Evolutionary conservation across 148 eudicot genomes (phyloP), one percentile per base, ranked within the genome.

Genomic region (Suaeda aralocaspica): DNA sequence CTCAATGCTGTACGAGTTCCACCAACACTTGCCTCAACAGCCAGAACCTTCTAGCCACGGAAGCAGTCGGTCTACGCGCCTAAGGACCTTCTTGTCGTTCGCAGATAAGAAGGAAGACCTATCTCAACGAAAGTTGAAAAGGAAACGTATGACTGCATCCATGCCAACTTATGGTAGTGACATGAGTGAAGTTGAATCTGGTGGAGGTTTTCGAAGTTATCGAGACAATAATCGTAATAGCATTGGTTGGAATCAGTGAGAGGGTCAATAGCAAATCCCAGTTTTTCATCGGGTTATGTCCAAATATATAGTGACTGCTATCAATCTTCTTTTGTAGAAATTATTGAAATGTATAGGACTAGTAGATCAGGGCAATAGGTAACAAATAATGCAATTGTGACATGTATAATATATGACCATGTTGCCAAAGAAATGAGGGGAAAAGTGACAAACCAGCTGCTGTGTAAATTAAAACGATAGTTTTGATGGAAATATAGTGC

Each of bases 91-190:
- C 75, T 68, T 66, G 64, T 75, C 84, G 25, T 84, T 45, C 60
- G 71, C 69, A 67, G 74, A 83, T 68, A 76, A 79, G 77, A 83
- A 83, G 76, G 82, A 80, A 66, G 81, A 78, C 22, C 44, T 57
- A 31, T 45, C 74, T 8, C 63, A 67, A 30, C 73, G 77, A 66
- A 75, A 28, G 64, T 66, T 65, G 52, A 82, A 85, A 61, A 80
- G 86, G 70, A 78, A 78, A 72, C 77, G 82, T 9, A 41, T 59
- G 10, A 60, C 72, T 39, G 11, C 19, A 9, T 77, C 80, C 42
- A 65, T 53, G 48, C 19, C 71, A 15, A 8, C 24, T 41, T 53
- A 58, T 26, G 74, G 76, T 28, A 63, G 50, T 50, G 62, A 66
- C 5, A 19, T 34, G 33, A 13, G 48, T 13, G 83, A 74, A 31